Evolutionary conservation across 2,329 filamentous ascomycete genomes (phyloP).

Genomic region (Arthrinium phaeospermum): DNA sequence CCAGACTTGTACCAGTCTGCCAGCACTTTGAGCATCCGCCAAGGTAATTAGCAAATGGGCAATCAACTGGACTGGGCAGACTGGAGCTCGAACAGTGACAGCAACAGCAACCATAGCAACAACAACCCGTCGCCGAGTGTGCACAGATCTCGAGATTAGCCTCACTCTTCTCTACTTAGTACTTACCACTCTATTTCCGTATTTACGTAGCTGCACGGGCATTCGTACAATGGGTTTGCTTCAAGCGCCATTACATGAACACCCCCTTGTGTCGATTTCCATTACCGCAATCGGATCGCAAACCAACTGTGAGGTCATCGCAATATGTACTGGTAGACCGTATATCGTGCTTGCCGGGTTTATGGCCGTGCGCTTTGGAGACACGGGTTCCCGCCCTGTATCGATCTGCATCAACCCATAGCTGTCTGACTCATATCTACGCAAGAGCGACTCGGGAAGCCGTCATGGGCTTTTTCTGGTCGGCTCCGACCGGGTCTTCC

Average conservation of each 20-base stretch:
- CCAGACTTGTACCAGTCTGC: background rate
- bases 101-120: background rate
- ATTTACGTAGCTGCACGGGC: background rate
- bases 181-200: background rate
- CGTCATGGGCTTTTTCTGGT: background rate
- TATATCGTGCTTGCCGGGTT: background rate
- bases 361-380: background rate
- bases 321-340: background rate
- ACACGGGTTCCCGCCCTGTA: background rate
- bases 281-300: too few species aligned
- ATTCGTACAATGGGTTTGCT: background rate
- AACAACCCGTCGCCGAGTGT: background rate
- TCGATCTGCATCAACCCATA: conserved; percentile 7
- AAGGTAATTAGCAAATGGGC: background rate
- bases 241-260: conserved; percentile 4
- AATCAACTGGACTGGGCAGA: background rate
- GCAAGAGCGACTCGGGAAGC: background rate
- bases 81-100: background rate
- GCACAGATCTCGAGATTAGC: conserved; percentile 11
- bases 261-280: background rate
- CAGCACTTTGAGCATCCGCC: background rate
- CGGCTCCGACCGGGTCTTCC: conserved; percentile 5
- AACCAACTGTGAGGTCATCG: background rate
- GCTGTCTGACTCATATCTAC: background rate
- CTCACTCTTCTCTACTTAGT: background rate